Percentiles rank a stretch among this genome's conserved stretches.
Evolutionary conservation across 169 alveolate genomes (phyloP).

Genomic region (Amoebophrya sp.): DNA sequence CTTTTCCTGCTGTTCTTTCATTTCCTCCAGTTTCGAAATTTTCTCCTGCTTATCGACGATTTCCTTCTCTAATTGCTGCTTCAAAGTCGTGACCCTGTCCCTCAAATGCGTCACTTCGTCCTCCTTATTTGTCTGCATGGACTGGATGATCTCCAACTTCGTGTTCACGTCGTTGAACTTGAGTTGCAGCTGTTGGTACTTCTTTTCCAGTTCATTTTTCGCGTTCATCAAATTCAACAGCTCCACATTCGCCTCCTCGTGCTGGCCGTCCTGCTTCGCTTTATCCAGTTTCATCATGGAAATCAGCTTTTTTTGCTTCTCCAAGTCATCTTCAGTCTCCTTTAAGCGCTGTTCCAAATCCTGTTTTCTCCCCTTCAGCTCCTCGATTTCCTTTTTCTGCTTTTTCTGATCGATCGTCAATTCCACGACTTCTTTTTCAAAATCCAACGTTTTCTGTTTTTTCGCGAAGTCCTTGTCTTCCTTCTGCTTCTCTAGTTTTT

Average conservation of each 20-base stretch:
- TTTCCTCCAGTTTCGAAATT: background rate
- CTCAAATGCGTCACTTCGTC: background rate
- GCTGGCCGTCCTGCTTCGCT: background rate
- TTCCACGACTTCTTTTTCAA: background rate
- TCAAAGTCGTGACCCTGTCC: background rate
- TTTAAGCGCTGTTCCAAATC: background rate
- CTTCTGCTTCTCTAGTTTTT: background rate
- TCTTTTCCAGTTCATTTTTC: background rate
- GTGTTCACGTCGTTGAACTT: background rate
- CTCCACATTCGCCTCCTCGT: background rate
- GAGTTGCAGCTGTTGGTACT: background rate
- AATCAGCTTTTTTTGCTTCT: background rate
- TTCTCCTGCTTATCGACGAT: background rate
- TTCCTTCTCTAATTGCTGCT: background rate
- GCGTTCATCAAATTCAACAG: background rate
- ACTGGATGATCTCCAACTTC: background rate
- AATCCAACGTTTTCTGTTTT: background rate
- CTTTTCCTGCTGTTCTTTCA: background rate
- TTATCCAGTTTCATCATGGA: background rate
- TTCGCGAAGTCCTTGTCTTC: background rate
- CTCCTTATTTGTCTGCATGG: background rate
- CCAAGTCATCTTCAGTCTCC: background rate
- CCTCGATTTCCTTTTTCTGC: background rate
- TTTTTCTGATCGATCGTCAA: background rate
- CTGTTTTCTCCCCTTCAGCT: background rate